phyloP scores from a whole-genome alignment of 2,329 filamentous ascomycete species.

The Metarhizium rileyi region DNA sequence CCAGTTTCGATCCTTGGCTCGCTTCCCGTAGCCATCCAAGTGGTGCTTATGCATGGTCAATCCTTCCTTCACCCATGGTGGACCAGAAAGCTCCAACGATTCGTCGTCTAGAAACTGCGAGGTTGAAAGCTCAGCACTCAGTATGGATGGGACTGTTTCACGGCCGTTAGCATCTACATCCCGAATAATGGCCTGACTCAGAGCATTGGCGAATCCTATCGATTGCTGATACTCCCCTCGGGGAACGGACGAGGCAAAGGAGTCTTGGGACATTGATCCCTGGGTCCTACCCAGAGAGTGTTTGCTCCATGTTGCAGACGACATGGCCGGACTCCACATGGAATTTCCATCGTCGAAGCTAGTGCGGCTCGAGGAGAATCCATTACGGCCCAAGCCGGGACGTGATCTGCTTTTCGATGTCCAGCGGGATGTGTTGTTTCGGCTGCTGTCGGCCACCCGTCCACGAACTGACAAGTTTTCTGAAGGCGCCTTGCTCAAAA shows the following conservation, averaged over 20 bases:
- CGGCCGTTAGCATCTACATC: constrained; percentile 60
- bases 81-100: constrained; percentile 77
- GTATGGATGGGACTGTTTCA: constrained; percentile 35
- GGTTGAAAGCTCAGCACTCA: constrained; percentile 50
- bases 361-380: constrained; percentile 81
- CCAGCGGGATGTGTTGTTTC: constrained; percentile 58
- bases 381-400: constrained; percentile 62
- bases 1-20: constrained; percentile 91
- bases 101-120: constrained; percentile 80
- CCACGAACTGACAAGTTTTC: constrained; percentile 65
- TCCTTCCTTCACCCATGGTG: constrained; percentile 98
- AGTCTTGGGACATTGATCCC: constrained; percentile 86
- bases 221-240: constrained; percentile 85
- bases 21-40: constrained; percentile 80
- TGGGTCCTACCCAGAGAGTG: constrained; percentile 86
- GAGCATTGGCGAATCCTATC: constrained; percentile 92
- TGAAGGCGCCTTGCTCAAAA: constrained; percentile 86
- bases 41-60: constrained; percentile 95
- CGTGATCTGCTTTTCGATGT: constrained; percentile 78
- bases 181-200: constrained; percentile 93
- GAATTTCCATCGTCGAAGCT: constrained; percentile 88
- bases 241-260: constrained; percentile 67
- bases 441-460: constrained; percentile 51
- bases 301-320: constrained; percentile 93
- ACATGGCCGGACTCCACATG: constrained; percentile 74